phyloP scores from a whole-genome alignment of 768 basidiomycete species.

The Sarcodon sp. region DNA sequence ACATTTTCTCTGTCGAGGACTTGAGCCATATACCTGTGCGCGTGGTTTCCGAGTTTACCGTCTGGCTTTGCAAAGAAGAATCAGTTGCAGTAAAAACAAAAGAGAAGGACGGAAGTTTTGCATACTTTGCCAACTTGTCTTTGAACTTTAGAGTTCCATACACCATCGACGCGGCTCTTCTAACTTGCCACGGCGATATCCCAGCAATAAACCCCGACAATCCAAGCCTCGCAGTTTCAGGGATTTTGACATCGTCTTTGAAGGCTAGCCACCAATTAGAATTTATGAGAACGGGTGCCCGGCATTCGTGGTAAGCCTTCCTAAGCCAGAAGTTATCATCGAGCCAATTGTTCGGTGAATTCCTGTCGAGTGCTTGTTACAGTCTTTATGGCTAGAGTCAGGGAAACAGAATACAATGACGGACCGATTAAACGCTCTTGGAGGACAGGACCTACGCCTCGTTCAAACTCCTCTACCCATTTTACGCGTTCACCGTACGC shows the following conservation, averaged over 20 bases:
- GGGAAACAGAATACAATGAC: constrained; percentile 7
- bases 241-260: constrained; percentile 57
- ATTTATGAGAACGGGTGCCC: constrained; percentile 74
- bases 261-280: constrained; percentile 97
- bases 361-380: constrained; percentile 60
- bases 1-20: constrained; percentile 44
- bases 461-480: constrained; percentile 58
- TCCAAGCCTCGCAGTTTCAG: constrained; percentile 12
- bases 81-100: no score
- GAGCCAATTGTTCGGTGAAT: constrained; percentile 86
- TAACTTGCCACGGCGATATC: constrained; percentile 73
- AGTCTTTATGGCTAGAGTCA: not conserved
- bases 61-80: not conserved
- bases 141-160: constrained; percentile 66
- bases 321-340: constrained; percentile 89
- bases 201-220: constrained; percentile 9
- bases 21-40: constrained; percentile 52
- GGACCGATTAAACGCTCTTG: constrained; percentile 67
- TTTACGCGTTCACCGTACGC: constrained; percentile 42
- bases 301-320: constrained; percentile 81
- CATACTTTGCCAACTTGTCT: constrained; percentile 48
- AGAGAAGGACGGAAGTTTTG: constrained; percentile 1
- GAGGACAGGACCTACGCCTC: constrained; percentile 51
- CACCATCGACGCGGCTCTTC: constrained; percentile 73
- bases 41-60: not conserved